Percentiles rank a stretch among this genome's conserved stretches.
These are phyloP conservation scores for Vanrija sp. DNA, from an alignment of 1,284 basidiomycete species.

Conservation along the genomic window DNA sequence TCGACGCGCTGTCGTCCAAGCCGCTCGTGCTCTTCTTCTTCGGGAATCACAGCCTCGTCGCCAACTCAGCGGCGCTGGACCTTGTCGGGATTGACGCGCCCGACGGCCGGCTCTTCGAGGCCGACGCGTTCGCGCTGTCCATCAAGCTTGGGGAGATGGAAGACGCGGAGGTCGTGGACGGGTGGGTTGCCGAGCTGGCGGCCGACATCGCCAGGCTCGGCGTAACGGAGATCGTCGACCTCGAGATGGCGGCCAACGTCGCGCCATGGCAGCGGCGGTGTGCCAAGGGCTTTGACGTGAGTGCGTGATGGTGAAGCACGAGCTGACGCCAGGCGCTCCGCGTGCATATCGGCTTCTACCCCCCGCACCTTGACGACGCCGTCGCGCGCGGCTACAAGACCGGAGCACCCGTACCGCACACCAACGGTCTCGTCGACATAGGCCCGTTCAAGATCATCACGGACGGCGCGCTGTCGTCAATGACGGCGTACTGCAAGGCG, in stretches of 20 bases:
- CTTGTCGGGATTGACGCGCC: slow-evolving; percentile 2
- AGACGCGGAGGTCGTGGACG: slow-evolving; percentile 22
- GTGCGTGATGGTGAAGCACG: too few species aligned
- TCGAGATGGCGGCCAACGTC: slow-evolving; percentile 38
- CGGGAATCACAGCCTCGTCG: too few species aligned
- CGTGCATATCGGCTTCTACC: slow-evolving; percentile 37
- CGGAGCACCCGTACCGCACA: slow-evolving; percentile 29
- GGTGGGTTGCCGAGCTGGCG: slow-evolving; percentile 23
- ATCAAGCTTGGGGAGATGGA: slow-evolving; percentile 20
- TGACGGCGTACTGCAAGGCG: slow-evolving; percentile 39
- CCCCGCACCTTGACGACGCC: slow-evolving; percentile 28
- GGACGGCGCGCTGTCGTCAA: slow-evolving; percentile 16
- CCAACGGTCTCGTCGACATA: slow-evolving; percentile 25
- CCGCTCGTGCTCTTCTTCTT: slow-evolving; percentile 21
- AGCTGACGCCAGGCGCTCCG: slow-evolving; percentile 13
- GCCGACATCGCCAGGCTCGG: slow-evolving; percentile 32
- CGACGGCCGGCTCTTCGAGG: slow-evolving; percentile 27
- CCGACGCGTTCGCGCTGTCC: slow-evolving; percentile 26
- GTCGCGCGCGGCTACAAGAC: slow-evolving; percentile 24
- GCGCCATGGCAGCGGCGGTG: slow-evolving; percentile 24
- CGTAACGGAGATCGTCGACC: slow-evolving; percentile 38
- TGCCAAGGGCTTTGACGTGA: slow-evolving; percentile 20
- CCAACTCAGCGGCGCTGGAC: too few species aligned
- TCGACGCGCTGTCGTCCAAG: slow-evolving; percentile 23
- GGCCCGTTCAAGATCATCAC: slow-evolving; percentile 40